Percentiles rank a stretch among this genome's conserved stretches.
Conservation (phyloP, 805 yeast genomes). For the Yamadazyma sp. region DNA sequence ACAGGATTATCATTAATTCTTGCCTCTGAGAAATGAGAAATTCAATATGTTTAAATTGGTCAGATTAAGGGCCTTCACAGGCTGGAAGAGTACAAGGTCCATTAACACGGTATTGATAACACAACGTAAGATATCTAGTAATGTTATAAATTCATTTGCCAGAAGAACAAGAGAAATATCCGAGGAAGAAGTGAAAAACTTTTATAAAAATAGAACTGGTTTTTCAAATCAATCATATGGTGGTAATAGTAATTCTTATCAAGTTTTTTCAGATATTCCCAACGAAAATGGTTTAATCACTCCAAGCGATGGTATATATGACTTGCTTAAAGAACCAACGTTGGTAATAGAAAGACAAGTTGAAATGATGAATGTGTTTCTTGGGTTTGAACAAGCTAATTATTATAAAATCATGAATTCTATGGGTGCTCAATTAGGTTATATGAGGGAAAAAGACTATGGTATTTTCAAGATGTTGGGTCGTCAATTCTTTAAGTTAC, state of each 20-base stretch:
- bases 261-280: slow-evolving; percentile 35
- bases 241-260: slow-evolving; percentile 22
- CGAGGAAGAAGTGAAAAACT: slow-evolving; percentile 31
- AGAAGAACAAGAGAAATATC: slow-evolving; percentile 31
- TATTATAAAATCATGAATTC: slow-evolving; percentile 71
- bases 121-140: background rate
- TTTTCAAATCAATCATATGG: slow-evolving; percentile 16
- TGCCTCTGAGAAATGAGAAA: no score
- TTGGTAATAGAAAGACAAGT: slow-evolving; percentile 83
- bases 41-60: no score
- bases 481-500: slow-evolving; percentile 79
- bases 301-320: slow-evolving; percentile 55
- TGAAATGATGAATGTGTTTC: slow-evolving; percentile 80
- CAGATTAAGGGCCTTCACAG: no score
- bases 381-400: slow-evolving; percentile 93
- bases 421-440: slow-evolving; percentile 72
- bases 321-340: slow-evolving; percentile 73
- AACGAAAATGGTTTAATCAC: slow-evolving; percentile 51
- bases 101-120: no score
- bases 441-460: slow-evolving; percentile 76
- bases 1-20: no score
- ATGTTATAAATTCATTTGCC: slow-evolving; percentile 1
- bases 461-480: slow-evolving; percentile 67
- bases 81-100: no score
- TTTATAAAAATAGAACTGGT: slow-evolving; percentile 13